Evolutionary conservation across 176 grass and related monocot genomes (phyloP).

Genomic region (Themeda triandra): DNA sequence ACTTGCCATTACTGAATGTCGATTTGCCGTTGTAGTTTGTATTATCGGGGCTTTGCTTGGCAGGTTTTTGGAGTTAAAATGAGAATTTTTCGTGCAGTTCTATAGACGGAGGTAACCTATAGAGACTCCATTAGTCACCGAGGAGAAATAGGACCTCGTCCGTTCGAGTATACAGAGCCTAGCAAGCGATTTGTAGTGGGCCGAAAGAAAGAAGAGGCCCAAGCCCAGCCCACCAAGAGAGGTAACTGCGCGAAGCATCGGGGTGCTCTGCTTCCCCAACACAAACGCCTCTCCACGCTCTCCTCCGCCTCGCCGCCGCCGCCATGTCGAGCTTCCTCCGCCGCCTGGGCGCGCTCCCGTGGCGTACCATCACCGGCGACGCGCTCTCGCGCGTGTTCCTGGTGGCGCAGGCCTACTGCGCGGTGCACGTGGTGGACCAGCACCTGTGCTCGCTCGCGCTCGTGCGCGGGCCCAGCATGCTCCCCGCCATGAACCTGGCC

Average conservation of each 20-base stretch:
- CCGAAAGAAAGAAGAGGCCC: not conserved
- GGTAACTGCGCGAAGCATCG: not conserved
- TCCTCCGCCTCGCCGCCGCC: not conserved
- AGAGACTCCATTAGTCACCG: too few relatives aligned
- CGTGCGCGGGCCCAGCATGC: constrained; percentile 71
- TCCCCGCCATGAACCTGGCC: constrained; percentile 66
- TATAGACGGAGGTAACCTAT: too few relatives aligned
- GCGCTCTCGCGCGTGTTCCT: constrained; percentile 2
- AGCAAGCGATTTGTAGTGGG: not conserved
- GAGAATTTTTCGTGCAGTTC: too few relatives aligned
- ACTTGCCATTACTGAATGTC: too few relatives aligned
- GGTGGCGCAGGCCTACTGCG: constrained; percentile 45
- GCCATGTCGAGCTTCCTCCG: constrained; percentile 27
- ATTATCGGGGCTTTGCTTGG: too few relatives aligned
- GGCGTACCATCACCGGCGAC: constrained; percentile 37
- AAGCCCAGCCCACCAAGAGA: not conserved
- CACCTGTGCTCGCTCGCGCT: constrained; percentile 30
- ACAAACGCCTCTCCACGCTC: not conserved
- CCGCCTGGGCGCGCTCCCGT: constrained; percentile 45
- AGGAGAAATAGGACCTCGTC: too few relatives aligned
- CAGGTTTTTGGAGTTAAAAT: too few relatives aligned
- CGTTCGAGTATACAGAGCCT: too few relatives aligned
- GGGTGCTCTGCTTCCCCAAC: not conserved
- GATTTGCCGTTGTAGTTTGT: too few relatives aligned
- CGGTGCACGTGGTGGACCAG: constrained; percentile 37